phyloP scores from a whole-genome alignment of 2,329 filamentous ascomycete species.

The Triangularia setosa region DNA sequence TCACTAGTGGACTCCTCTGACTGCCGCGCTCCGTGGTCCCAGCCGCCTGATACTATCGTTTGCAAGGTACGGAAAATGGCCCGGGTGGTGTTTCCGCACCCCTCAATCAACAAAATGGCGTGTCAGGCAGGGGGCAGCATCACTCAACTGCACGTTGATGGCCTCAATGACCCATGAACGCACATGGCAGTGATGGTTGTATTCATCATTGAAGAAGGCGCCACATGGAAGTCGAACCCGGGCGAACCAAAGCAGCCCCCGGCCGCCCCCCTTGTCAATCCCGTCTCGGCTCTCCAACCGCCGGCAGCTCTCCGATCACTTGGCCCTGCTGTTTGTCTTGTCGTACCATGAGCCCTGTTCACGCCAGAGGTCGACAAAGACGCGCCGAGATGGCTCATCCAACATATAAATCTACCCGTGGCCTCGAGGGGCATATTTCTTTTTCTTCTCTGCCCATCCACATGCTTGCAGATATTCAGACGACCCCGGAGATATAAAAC shows the following conservation, averaged over 20 bases:
- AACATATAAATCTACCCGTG: not conserved
- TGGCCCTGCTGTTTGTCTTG: not conserved
- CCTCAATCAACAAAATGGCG: not conserved
- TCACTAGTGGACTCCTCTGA: not conserved
- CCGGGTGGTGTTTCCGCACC: not conserved
- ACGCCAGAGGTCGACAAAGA: not conserved
- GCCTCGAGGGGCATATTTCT: not conserved
- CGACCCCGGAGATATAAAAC: not conserved
- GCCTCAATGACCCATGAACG: not conserved
- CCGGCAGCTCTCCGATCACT: not conserved
- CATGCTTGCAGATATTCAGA: not conserved
- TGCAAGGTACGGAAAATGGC: not conserved
- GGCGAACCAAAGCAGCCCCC: not conserved
- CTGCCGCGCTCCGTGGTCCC: too few relatives aligned
- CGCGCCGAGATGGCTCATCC: not conserved
- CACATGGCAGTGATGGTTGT: not conserved
- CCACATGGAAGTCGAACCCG: not conserved
- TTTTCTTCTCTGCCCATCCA: not conserved
- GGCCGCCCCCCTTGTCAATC: not conserved
- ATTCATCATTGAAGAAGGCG: not conserved
- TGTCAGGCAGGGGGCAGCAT: not conserved
- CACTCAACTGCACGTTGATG: not conserved
- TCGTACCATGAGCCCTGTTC: not conserved
- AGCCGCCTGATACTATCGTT: not conserved
- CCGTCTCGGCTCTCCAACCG: not conserved